Evolutionary conservation across 257 asterid species (phyloP).

Genomic region (Ophiorrhiza pumila): DNA sequence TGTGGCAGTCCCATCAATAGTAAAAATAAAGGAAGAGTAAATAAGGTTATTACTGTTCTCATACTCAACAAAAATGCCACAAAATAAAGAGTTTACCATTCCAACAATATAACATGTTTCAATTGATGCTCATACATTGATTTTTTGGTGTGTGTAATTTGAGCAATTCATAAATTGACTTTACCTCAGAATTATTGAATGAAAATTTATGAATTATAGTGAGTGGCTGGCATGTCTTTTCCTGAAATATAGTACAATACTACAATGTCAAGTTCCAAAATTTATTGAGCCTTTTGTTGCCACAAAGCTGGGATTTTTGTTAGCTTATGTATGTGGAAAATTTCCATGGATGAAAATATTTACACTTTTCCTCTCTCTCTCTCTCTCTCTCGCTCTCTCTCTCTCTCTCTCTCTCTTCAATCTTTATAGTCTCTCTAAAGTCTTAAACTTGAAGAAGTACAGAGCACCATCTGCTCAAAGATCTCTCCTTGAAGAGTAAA

Average conservation of each 20-base stretch:
- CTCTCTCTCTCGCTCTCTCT: background rate
- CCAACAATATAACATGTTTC: background rate
- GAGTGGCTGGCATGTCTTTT: constrained; percentile 18
- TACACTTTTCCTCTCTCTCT: background rate
- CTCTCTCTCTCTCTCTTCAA: background rate
- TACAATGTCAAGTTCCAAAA: constrained; percentile 10
- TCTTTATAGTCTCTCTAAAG: too few species aligned
- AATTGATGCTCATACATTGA: background rate
- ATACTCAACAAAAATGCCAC: too few species aligned
- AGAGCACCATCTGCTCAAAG: constrained; percentile 22
- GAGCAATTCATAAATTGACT: background rate
- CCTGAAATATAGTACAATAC: background rate
- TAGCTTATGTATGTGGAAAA: background rate
- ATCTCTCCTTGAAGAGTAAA: constrained; percentile 24
- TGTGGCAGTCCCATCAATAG: too few species aligned
- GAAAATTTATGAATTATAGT: background rate
- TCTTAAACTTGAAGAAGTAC: constrained; percentile 6
- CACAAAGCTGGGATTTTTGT: constrained; percentile 12
- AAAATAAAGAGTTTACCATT: too few species aligned
- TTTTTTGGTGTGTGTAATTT: too few species aligned
- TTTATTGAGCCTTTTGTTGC: constrained; percentile 15
- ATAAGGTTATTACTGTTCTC: too few species aligned
- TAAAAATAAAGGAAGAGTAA: too few species aligned
- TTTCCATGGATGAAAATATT: constrained; percentile 22
- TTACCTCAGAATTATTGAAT: background rate